Evolutionary conservation across 2,329 filamentous ascomycete genomes (phyloP).

Genomic region (Fusarium hainanense): DNA sequence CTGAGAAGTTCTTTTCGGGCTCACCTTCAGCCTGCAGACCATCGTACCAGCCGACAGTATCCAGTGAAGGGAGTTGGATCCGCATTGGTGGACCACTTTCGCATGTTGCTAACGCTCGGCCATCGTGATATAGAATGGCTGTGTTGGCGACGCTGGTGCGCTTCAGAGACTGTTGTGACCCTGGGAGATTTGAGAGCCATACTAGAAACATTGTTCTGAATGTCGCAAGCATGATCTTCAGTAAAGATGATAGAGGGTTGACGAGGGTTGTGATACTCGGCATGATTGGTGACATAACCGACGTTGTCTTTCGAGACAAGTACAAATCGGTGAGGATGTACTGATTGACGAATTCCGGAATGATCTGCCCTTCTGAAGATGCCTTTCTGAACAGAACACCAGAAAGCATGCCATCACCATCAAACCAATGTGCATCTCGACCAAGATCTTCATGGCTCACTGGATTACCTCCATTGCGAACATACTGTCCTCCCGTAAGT

Average conservation of each 20-base stretch:
- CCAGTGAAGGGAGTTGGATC: slow-evolving; percentile 69
- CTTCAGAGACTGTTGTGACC: slow-evolving; percentile 65
- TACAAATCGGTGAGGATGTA: slow-evolving; percentile 76
- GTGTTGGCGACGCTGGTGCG: slow-evolving; percentile 79
- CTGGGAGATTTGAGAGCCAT: slow-evolving; percentile 46
- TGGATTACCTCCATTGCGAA: slow-evolving; percentile 78
- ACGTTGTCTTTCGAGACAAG: slow-evolving; percentile 59
- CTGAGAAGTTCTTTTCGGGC: neutral
- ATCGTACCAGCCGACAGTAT: slow-evolving; percentile 78
- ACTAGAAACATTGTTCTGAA: slow-evolving; percentile 52
- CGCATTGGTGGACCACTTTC: slow-evolving; percentile 78
- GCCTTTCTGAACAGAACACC: slow-evolving; percentile 68
- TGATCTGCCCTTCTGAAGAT: slow-evolving; percentile 52
- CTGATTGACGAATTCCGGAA: slow-evolving; percentile 75
- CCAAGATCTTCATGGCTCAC: slow-evolving; percentile 69
- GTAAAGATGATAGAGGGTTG: slow-evolving; percentile 55
- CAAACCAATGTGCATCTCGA: slow-evolving; percentile 78
- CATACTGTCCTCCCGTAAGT: slow-evolving; percentile 75
- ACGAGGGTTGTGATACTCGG: slow-evolving; percentile 76
- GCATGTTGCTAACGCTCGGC: slow-evolving; percentile 74
- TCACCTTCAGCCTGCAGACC: slow-evolving; percentile 67
- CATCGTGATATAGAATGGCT: slow-evolving; percentile 73
- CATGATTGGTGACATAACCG: slow-evolving; percentile 67
- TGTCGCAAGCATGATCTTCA: slow-evolving; percentile 5
- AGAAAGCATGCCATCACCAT: slow-evolving; percentile 79